Evolutionary conservation across 2,329 filamentous ascomycete genomes (phyloP).

Genomic region (Raffaelea ambrosiae): DNA sequence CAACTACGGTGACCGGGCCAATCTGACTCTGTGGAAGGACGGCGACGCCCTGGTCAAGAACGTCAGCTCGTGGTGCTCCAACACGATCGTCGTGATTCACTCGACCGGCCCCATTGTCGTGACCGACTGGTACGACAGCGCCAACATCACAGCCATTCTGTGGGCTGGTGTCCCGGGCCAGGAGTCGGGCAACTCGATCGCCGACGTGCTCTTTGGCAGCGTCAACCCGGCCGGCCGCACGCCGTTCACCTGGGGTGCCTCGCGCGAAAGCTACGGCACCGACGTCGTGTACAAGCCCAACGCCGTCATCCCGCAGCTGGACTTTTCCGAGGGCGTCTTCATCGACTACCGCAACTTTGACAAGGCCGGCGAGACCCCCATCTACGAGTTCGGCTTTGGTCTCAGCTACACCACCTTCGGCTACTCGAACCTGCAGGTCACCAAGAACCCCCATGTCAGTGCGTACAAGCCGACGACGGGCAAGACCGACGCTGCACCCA

Average conservation of each 20-base stretch:
- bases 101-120: constrained; percentile 73
- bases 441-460: constrained; percentile 33
- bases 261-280: constrained; percentile 58
- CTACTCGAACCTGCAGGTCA: constrained; percentile 59
- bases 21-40: constrained; percentile 80
- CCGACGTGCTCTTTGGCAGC: constrained; percentile 63
- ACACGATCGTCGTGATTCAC: constrained; percentile 90
- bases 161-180: constrained; percentile 79
- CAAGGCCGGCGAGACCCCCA: constrained; percentile 52
- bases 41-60: constrained; percentile 76
- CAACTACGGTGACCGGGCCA: constrained; percentile 83
- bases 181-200: constrained; percentile 71
- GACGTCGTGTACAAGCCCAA: constrained; percentile 59
- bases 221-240: constrained; percentile 63
- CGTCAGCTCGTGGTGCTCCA: constrained; percentile 68
- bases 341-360: constrained; percentile 79
- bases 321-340: constrained; percentile 70
- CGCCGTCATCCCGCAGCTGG: constrained; percentile 55
- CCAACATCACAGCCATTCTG: constrained; percentile 75
- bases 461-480: constrained; percentile 52
- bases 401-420: constrained; percentile 73
- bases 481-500: constrained; percentile 53
- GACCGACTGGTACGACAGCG: constrained; percentile 62
- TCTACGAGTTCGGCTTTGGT: constrained; percentile 76
- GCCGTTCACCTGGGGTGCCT: constrained; percentile 71